A percentile compares a stretch with the other conserved stretches of the same genome.
Evolutionary conservation across 768 basidiomycete genomes (phyloP).

Genomic region (Leccinellum luteum): DNA sequence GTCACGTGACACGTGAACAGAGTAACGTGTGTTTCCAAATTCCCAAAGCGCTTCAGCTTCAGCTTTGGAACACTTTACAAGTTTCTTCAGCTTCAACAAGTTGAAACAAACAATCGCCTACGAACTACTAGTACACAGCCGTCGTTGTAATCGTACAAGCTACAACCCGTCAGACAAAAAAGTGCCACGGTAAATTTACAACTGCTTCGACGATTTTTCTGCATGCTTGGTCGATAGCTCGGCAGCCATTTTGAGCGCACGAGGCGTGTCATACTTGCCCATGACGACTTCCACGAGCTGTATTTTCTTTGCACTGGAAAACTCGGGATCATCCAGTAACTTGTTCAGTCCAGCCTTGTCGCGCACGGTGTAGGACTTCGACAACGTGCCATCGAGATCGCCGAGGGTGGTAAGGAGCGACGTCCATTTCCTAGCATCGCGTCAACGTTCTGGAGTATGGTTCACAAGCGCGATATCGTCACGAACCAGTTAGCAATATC

Average conservation of each 20-base stretch:
- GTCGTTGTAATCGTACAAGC: constrained; percentile 1
- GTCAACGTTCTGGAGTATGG: background rate
- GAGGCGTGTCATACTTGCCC: constrained; percentile 70
- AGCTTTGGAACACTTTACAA: too few species aligned
- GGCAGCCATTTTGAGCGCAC: constrained; percentile 53
- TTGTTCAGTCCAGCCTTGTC: constrained; percentile 64
- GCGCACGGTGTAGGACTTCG: constrained; percentile 62
- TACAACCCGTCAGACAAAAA: background rate
- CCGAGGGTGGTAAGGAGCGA: constrained; percentile 59
- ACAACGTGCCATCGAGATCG: constrained; percentile 44
- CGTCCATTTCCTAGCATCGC: constrained; percentile 54
- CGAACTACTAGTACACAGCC: background rate
- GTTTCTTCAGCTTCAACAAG: too few species aligned
- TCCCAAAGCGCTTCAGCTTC: background rate
- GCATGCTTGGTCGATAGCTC: constrained; percentile 26
- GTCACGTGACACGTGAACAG: constrained; percentile 32
- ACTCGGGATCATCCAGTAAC: constrained; percentile 62
- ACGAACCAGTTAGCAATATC: constrained; percentile 73
- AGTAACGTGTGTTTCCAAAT: background rate
- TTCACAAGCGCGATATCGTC: background rate
- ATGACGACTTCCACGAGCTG: constrained; percentile 83
- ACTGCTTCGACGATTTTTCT: constrained; percentile 17
- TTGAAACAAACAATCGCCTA: background rate
- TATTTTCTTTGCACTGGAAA: constrained; percentile 62
- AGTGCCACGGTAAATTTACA: constrained; percentile 4